Conservation (phyloP, 176 grass and related monocot genomes). For the Microstegium vimineum region DNA sequence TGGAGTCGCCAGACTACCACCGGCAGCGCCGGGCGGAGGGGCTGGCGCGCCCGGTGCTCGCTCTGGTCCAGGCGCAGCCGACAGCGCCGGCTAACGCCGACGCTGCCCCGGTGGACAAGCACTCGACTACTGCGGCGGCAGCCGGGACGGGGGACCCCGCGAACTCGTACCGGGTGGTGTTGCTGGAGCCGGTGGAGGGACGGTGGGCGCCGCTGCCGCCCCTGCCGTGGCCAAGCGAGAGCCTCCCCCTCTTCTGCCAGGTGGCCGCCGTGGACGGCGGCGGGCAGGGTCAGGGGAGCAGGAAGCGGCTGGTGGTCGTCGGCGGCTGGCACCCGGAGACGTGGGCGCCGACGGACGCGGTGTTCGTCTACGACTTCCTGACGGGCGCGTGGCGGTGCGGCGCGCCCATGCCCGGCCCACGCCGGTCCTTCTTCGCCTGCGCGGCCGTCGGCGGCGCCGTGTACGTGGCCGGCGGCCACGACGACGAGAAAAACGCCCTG, state of each 20-base stretch:
- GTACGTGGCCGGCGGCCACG: slow-evolving; percentile 87
- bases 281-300: neutral
- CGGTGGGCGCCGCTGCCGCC: slow-evolving; percentile 48
- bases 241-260: slow-evolving; percentile 87
- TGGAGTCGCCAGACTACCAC: slow-evolving; percentile 52
- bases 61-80: slow-evolving; percentile 33
- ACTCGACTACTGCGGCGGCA: neutral
- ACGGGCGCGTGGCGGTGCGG: slow-evolving; percentile 48
- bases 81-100: neutral
- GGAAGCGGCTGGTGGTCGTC: slow-evolving; percentile 55
- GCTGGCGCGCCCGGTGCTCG: slow-evolving; percentile 26
- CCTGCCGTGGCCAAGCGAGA: slow-evolving; percentile 19
- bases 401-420: slow-evolving; percentile 51
- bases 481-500: slow-evolving; percentile 90
- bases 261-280: slow-evolving; percentile 42
- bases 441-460: slow-evolving; percentile 39
- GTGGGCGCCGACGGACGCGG: slow-evolving; percentile 69
- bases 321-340: slow-evolving; percentile 82
- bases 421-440: slow-evolving; percentile 75
- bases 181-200: slow-evolving; percentile 42
- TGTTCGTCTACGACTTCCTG: slow-evolving; percentile 76
- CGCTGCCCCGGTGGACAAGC: neutral
- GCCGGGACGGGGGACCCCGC: neutral
- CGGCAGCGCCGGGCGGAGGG: slow-evolving; percentile 42
- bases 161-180: slow-evolving; percentile 46